These are phyloP conservation scores for Anthoceros angustus DNA, from an alignment of 225 moss, liverwort and hornwort species.

Conservation along the genomic window DNA sequence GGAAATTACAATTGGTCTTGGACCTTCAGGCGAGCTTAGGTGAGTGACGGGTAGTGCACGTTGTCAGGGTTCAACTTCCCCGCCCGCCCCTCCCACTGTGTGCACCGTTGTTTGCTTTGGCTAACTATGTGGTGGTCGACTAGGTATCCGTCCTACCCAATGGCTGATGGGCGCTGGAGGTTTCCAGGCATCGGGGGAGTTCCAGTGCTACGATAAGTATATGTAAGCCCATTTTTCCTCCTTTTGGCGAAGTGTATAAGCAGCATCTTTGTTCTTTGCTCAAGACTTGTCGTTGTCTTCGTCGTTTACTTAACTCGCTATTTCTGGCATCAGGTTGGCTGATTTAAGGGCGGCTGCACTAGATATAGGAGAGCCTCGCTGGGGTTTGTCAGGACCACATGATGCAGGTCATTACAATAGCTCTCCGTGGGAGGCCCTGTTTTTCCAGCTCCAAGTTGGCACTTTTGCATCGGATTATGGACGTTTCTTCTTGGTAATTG, in stretches of 20 bases:
- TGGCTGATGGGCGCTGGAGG: slow-evolving; percentile 22
- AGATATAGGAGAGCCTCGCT: slow-evolving; percentile 16
- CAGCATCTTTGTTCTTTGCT: not conserved
- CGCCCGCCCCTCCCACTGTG: too few relatives aligned
- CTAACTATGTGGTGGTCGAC: not conserved
- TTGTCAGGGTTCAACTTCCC: not conserved
- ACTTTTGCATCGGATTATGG: slow-evolving; percentile 30
- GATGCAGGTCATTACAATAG: slow-evolving; percentile 37
- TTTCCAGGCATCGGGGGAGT: slow-evolving; percentile 32
- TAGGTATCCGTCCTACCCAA: slow-evolving; percentile 20
- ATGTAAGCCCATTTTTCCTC: not conserved
- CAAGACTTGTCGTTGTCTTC: too few relatives aligned
- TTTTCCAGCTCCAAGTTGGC: slow-evolving; percentile 26
- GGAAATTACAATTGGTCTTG: slow-evolving; percentile 24
- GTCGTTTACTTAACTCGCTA: not conserved
- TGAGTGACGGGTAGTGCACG: not conserved
- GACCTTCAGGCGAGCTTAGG: slow-evolving; percentile 25
- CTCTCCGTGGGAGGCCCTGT: slow-evolving; percentile 23
- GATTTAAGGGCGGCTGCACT: slow-evolving; percentile 23
- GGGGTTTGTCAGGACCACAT: slow-evolving; percentile 31
- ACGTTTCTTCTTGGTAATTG: slow-evolving; percentile 21
- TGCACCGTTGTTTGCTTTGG: not conserved
- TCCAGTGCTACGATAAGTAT: slow-evolving; percentile 46
- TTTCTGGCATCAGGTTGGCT: slow-evolving; percentile 15
- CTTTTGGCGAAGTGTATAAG: too few relatives aligned